Conservation (phyloP, 1,284 basidiomycete species). For the Marasmius fiardii region DNA sequence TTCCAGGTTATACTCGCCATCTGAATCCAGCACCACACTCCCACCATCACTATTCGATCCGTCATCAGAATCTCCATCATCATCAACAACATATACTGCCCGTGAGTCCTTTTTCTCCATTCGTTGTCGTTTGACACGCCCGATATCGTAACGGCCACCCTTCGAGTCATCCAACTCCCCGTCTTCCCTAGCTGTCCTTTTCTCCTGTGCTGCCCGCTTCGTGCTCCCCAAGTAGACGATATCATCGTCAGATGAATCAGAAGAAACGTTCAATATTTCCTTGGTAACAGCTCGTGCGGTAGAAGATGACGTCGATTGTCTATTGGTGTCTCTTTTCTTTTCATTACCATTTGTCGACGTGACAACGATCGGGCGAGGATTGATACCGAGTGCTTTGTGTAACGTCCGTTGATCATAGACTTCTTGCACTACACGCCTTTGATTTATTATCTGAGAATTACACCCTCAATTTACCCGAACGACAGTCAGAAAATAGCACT, state of each 20-base stretch:
- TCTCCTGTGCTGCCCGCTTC: conserved; percentile 8
- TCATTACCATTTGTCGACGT: not conserved
- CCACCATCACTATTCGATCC: conserved; percentile 47
- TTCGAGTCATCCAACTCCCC: conserved; percentile 43
- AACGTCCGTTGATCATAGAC: conserved; percentile 62
- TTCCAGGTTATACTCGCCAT: conserved; percentile 29
- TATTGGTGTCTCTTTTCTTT: not conserved
- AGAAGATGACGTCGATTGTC: conserved; percentile 1
- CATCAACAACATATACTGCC: not conserved
- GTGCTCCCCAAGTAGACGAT: not conserved
- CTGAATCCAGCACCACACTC: conserved; percentile 26
- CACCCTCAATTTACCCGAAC: not conserved
- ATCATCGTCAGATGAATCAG: conserved; percentile 6
- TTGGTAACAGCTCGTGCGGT: not conserved
- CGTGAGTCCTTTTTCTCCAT: conserved; percentile 21
- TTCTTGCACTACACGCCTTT: conserved; percentile 65
- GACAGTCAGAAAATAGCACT: conserved; percentile 22
- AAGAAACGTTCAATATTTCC: not conserved
- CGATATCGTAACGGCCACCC: conserved; percentile 53
- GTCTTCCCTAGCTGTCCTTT: conserved; percentile 16
- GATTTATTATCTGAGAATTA: conserved; percentile 59
- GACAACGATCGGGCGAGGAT: conserved; percentile 28
- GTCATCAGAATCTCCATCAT: conserved; percentile 30
- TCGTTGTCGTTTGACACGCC: conserved; percentile 18
- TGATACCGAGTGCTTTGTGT: conserved; percentile 59